These are phyloP conservation scores for Ophiocordyceps camponoti-saundersi DNA, from an alignment of 2,329 filamentous ascomycete species.

Conservation along the genomic window DNA sequence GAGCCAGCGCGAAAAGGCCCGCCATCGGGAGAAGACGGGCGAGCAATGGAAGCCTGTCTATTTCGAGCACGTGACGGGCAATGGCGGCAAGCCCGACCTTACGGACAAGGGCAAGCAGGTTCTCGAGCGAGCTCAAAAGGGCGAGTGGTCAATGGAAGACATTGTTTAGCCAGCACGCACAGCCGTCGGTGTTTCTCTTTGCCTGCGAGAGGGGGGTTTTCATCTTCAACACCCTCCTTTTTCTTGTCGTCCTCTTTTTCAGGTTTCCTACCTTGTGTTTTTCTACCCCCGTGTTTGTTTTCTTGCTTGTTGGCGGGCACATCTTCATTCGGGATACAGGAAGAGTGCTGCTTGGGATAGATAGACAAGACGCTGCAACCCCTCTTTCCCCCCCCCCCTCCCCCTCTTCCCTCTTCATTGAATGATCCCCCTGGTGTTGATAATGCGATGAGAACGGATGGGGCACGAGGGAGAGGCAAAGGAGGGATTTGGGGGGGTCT, in stretches of 20 bases:
- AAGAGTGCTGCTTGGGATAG: not conserved
- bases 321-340: not conserved
- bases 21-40: slow-evolving; percentile 54
- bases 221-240: not conserved
- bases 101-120: slow-evolving; percentile 34
- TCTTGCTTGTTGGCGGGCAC: not conserved
- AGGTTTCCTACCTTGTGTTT: not conserved
- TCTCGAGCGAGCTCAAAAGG: slow-evolving; percentile 33
- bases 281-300: not conserved
- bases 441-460: not conserved
- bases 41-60: slow-evolving; percentile 74
- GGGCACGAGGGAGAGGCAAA: not conserved
- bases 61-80: slow-evolving; percentile 48
- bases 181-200: not conserved
- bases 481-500: no score
- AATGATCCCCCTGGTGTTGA: not conserved
- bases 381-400: not conserved
- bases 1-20: slow-evolving; percentile 67
- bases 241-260: not conserved
- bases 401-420: not conserved
- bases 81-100: slow-evolving; percentile 35
- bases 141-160: slow-evolving; percentile 32
- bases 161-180: slow-evolving; percentile 15
- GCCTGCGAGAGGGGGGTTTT: not conserved
- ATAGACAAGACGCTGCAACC: not conserved